Base-by-base conservation (phyloP, 805 yeast species). In the Spathaspora sp. region DNA sequence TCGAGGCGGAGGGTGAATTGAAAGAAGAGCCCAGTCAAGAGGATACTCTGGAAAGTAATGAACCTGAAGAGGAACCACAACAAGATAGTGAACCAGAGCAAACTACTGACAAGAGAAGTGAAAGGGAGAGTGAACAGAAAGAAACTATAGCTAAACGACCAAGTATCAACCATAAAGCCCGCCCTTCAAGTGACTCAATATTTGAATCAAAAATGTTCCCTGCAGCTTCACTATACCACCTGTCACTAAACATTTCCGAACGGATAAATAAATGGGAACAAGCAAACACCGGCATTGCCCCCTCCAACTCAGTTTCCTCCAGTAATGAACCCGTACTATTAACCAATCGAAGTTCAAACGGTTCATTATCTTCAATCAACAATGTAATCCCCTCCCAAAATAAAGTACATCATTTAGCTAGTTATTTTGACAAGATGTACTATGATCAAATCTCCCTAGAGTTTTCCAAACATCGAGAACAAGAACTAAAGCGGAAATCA, bases 381-480 rank as follows among this genome's bases (percentile, higher is more conserved):
- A 23, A 11, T 14, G 42, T 51, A 2, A 48, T 52, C 4, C 51
- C 51, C 5, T 44, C 52, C 6, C 53, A 44, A 18, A 67, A 50
- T 45, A 70, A 69, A 48, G 96, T 88, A 0, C 78, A 82, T 51
- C 82, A 85, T 54, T 63, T 88, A 49, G 86, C 92, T 0, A 81
- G 71, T 52, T 83, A 81, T 62, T 84, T 83, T 70, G 87, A 87
- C 63, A 83, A 83, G 51, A 81, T 86, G 68, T 93, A 89, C 60
- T 82, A 89, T 56, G 94, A 87, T 58, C 87, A 87, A 51, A 71
- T 89, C 10, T 88, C 97, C 0, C 77, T 78, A 58, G 97, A 94
- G 63, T 92, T 93, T 64, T 96, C 89, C 62, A 77, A 83, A 57
- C 96, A 92, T 61, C 81, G 98, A 61, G 96, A 89, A 56, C 70